These are phyloP conservation scores for Pezicula carpinea DNA, from an alignment of 2,329 filamentous ascomycete genomes.

Conservation along the genomic window DNA sequence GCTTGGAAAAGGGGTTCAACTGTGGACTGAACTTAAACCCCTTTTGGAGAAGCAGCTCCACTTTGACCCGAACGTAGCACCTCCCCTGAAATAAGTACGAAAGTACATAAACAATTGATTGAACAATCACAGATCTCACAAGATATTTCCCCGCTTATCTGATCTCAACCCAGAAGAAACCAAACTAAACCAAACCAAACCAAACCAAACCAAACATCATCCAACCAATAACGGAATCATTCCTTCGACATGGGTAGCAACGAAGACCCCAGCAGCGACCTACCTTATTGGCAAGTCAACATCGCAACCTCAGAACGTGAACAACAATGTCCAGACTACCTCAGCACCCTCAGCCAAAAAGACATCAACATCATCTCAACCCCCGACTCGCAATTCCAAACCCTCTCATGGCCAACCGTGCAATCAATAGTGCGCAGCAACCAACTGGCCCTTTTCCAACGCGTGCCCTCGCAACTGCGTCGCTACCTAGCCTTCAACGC, in stretches of 20 bases:
- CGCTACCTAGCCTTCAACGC: conserved; percentile 69
- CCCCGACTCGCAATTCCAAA: conserved; percentile 59
- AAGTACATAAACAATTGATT: too few species aligned
- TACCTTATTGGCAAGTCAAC: conserved; percentile 81
- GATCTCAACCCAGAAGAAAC: too few species aligned
- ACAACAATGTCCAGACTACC: conserved; percentile 65
- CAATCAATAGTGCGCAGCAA: conserved; percentile 56
- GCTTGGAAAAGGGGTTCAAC: too few species aligned
- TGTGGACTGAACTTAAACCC: too few species aligned
- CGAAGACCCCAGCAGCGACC: background rate
- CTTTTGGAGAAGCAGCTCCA: too few species aligned
- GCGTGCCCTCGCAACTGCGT: conserved; percentile 72
- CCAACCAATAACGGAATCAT: background rate
- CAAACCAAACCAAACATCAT: too few species aligned
- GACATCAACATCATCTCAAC: conserved; percentile 67
- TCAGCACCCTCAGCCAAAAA: conserved; percentile 60
- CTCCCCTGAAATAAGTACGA: too few species aligned
- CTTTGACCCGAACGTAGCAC: too few species aligned
- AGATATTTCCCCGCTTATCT: too few species aligned
- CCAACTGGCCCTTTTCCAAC: conserved; percentile 70
- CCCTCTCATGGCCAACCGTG: conserved; percentile 67
- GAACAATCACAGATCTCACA: too few species aligned
- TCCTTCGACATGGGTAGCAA: background rate
- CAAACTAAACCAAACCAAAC: too few species aligned
- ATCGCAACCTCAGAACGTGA: conserved; percentile 59